These are phyloP conservation scores for Taxawa tesnikishii DNA, from an alignment of 2,329 filamentous ascomycete genomes.

Conservation along the genomic window DNA sequence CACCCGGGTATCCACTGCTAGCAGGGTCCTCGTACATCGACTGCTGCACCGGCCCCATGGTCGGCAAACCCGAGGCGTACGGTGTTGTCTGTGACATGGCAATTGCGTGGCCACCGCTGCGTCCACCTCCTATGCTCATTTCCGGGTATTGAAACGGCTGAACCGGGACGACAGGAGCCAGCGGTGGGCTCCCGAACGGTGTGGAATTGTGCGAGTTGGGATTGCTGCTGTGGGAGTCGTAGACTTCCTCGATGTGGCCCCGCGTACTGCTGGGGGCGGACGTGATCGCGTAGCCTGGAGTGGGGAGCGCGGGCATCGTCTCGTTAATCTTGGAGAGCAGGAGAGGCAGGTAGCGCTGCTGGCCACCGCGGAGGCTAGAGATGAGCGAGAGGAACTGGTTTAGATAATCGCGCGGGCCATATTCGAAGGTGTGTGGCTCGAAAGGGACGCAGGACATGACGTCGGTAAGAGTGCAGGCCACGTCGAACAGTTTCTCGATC, in stretches of 20 bases:
- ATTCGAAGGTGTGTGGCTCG: slow-evolving; percentile 43
- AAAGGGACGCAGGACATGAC: slow-evolving; percentile 53
- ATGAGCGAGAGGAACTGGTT: slow-evolving; percentile 55
- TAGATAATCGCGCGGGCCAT: slow-evolving; percentile 62
- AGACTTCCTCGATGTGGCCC: slow-evolving; percentile 15
- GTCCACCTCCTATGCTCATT: background rate
- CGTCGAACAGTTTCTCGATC: slow-evolving; percentile 71
- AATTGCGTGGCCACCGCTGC: slow-evolving; percentile 4
- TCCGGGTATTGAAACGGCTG: background rate
- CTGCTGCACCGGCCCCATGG: slow-evolving; percentile 2
- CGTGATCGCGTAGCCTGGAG: slow-evolving; percentile 14
- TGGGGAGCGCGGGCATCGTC: slow-evolving; percentile 16
- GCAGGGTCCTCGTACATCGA: slow-evolving; percentile 1
- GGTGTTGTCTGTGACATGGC: slow-evolving; percentile 2
- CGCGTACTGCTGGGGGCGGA: slow-evolving; percentile 12
- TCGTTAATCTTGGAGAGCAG: slow-evolving; percentile 66
- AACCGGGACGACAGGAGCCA: background rate
- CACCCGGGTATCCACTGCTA: slow-evolving; percentile 3
- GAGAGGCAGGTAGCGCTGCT: slow-evolving; percentile 65
- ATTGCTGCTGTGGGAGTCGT: slow-evolving; percentile 19
- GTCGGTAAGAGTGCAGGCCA: slow-evolving; percentile 61
- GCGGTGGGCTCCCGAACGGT: slow-evolving; percentile 6
- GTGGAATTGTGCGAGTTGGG: slow-evolving; percentile 14
- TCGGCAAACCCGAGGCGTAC: slow-evolving; percentile 1
- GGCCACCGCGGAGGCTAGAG: slow-evolving; percentile 58